These are phyloP conservation scores for Tolypocladium guangdongense DNA, from an alignment of 2,329 filamentous ascomycete genomes.

Conservation along the genomic window DNA sequence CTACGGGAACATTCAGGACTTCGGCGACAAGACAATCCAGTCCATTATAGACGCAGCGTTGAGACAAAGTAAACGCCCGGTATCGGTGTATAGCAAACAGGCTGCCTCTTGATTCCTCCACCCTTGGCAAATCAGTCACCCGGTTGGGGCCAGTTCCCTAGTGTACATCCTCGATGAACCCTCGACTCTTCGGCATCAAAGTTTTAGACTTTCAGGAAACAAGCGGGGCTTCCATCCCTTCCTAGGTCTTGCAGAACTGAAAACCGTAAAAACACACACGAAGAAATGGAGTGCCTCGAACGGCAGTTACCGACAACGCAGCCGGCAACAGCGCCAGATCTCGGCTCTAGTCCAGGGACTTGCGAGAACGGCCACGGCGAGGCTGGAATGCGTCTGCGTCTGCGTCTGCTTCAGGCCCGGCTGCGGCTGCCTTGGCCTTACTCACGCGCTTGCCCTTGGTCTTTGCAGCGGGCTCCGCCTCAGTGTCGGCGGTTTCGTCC, in stretches of 20 bases:
- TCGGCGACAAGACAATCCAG: background rate
- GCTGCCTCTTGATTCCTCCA: background rate
- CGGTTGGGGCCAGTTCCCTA: no score
- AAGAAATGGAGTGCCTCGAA: background rate
- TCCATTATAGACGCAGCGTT: background rate
- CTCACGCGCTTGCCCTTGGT: constrained; percentile 16
- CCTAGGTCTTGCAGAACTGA: background rate
- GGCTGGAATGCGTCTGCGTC: background rate
- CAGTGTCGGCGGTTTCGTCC: background rate
- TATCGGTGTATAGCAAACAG: background rate
- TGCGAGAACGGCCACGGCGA: constrained; percentile 16
- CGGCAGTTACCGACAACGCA: background rate
- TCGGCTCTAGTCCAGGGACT: constrained; percentile 5
- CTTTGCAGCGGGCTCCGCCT: constrained; percentile 16
- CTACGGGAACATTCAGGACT: no score
- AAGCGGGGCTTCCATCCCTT: background rate
- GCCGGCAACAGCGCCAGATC: background rate
- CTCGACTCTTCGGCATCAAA: background rate
- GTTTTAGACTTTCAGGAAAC: background rate
- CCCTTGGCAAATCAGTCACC: background rate
- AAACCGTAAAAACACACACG: background rate
- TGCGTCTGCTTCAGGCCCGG: background rate
- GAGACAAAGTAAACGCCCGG: background rate
- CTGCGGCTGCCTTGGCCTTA: constrained; percentile 12
- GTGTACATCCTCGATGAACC: background rate